Percentiles rank a stretch among this genome's conserved stretches.
These are phyloP conservation scores for Myxozyma lipomycoides DNA, from an alignment of 805 yeast species.

Conservation along the genomic window DNA sequence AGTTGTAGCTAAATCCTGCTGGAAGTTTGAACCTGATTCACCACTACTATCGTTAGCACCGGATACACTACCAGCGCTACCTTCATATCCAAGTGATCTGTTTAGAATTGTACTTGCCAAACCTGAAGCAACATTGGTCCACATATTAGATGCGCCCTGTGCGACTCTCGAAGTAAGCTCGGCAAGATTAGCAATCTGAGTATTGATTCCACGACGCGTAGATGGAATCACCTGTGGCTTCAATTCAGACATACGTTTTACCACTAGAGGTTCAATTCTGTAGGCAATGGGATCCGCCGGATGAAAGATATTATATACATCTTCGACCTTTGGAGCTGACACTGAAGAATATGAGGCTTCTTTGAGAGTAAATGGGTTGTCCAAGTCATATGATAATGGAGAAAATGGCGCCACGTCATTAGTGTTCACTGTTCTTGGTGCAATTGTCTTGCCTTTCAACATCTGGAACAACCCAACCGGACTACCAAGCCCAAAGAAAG, in stretches of 20 bases:
- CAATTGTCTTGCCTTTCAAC: conserved; percentile 60
- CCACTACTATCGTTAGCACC: not conserved
- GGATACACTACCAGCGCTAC: not conserved
- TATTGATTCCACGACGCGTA: conserved; percentile 41
- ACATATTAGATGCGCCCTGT: conserved; percentile 27
- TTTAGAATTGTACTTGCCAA: conserved; percentile 25
- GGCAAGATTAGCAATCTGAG: conserved; percentile 41
- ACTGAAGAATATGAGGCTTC: not conserved
- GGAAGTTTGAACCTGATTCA: not conserved
- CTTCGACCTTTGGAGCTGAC: conserved; percentile 50
- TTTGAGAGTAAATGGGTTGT: conserved; percentile 13
- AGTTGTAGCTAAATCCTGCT: conserved; percentile 4
- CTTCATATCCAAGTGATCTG: conserved; percentile 27
- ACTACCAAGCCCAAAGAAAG: conserved; percentile 78
- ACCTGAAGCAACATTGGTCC: conserved; percentile 27
- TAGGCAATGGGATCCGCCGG: conserved; percentile 91
- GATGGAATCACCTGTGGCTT: conserved; percentile 59
- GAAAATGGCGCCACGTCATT: conserved; percentile 6
- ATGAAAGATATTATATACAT: conserved; percentile 78
- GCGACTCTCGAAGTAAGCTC: conserved; percentile 37
- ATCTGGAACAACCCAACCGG: conserved; percentile 86
- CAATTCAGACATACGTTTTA: conserved; percentile 44
- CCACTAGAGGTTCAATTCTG: conserved; percentile 79
- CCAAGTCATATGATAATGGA: conserved; percentile 17
- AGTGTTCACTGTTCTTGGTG: conserved; percentile 22